Base-by-base conservation (phyloP, 2,329 filamentous ascomycete genomes). In the Fusarium verrucosum region DNA sequence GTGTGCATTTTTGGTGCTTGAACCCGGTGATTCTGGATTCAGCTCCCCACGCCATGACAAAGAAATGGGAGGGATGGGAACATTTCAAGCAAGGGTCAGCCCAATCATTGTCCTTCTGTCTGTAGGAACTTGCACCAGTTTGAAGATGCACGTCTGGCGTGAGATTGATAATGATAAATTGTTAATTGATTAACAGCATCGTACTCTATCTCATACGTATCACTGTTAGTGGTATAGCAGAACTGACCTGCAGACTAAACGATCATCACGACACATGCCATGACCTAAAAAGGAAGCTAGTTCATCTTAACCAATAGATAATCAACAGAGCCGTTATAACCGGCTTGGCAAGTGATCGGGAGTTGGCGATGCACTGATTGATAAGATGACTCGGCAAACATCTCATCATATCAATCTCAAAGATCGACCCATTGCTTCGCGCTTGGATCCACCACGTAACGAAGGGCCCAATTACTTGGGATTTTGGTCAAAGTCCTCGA, bases 291-390 rank as follows among this genome's bases (percentile, higher is more conserved):
- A n/a, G 52, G 52, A 44, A 56, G 52, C 51, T 56, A 19, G 23
- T 38, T n/a, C 14, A 17, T 35, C 7, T 6, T 7, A 9, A 3
- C 41, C 36, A 50, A 62, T 62, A 9, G 26, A 16, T 1, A 22
- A 43, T 7, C 16, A 25, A 35, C 10, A 13, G 36, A 19, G 40
- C 59, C 59, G 59, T 26, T 17, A 51, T 62, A 58, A 14, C 59
- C 50, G 59, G 44, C 59, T 62, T 62, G 50, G 59, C 59, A 33
- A 40, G 4, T 20, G 22, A 30, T 62, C 58, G 44, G 58, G 57
- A 28, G 58, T 62, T 51, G 58, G 59, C 37, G 38, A 30, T 49
- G 33, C 28, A 38, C 50, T 62, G 59, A 62, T 62, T 62, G 59
- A 62, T 62, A 62, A 62, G 59, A 56, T 62, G 40, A 42, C 17